Conservation (phyloP, 495 filamentous ascomycete species). For the Penicillium pulvis region DNA sequence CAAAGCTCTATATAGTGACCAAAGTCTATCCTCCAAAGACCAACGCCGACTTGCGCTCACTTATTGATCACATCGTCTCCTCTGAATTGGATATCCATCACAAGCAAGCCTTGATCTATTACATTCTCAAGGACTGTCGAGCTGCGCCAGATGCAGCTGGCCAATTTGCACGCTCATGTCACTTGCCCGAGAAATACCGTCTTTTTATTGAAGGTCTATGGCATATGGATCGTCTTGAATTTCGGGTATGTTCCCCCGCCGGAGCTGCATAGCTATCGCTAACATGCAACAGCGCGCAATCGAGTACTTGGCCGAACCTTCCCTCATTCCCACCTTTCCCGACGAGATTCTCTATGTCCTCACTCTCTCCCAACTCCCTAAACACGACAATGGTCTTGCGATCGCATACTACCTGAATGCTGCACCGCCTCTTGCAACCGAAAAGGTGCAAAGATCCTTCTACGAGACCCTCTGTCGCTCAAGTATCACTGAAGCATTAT, state of each 20-base stretch:
- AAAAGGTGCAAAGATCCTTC: constrained; percentile 60
- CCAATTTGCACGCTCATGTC: constrained; percentile 56
- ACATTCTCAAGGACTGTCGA: constrained; percentile 75
- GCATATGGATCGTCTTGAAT: constrained; percentile 72
- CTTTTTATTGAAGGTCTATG: constrained; percentile 81
- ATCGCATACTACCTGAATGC: constrained; percentile 77
- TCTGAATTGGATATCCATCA: constrained; percentile 64
- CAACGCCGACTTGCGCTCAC: constrained; percentile 61
- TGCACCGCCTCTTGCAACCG: constrained; percentile 62
- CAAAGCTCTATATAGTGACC: constrained; percentile 38
- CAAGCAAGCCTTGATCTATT: constrained; percentile 78
- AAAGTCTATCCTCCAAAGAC: constrained; percentile 71
- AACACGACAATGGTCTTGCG: constrained; percentile 63
- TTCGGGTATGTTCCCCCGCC: constrained; percentile 48
- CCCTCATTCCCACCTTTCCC: constrained; percentile 74
- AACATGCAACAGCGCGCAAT: constrained; percentile 58
- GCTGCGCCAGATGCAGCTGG: constrained; percentile 49
- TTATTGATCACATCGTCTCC: constrained; percentile 64
- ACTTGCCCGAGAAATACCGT: constrained; percentile 67
- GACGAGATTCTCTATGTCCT: constrained; percentile 76
- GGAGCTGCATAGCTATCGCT: constrained; percentile 4
- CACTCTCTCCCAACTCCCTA: constrained; percentile 57
- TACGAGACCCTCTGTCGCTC: constrained; percentile 68
- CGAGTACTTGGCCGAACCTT: constrained; percentile 72
- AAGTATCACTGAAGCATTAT: constrained; percentile 71